A percentile compares a stretch with the other conserved stretches of the same genome.
Evolutionary conservation across 805 yeast genomes (phyloP).

Genomic region (Zygoascus biomembranicola): DNA sequence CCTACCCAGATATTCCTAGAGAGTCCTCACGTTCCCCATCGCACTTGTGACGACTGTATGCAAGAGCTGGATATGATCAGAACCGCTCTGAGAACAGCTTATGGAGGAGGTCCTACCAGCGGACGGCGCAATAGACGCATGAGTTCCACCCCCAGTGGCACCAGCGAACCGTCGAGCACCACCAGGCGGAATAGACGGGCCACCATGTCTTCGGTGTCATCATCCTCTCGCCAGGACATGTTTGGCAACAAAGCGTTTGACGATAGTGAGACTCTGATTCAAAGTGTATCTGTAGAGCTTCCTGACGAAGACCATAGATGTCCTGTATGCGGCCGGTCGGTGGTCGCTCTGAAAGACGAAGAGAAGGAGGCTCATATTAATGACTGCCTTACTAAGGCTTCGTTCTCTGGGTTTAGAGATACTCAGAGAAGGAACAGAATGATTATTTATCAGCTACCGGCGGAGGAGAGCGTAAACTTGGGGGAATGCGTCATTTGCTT

Average conservation of each 20-base stretch:
- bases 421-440: conserved; percentile 55
- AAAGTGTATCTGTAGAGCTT: conserved; percentile 11
- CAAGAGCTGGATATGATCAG: conserved; percentile 41
- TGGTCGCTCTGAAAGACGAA: conserved; percentile 22
- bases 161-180: background rate
- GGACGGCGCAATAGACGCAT: background rate
- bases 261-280: conserved; percentile 14
- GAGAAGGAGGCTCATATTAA: conserved; percentile 61
- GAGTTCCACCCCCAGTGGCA: background rate
- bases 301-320: conserved; percentile 28
- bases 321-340: conserved; percentile 31
- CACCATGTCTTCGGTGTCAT: conserved; percentile 1
- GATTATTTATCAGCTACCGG: conserved; percentile 58
- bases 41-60: conserved; percentile 70
- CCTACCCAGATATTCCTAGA: conserved; percentile 42
- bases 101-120: conserved; percentile 1
- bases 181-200: background rate
- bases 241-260: background rate
- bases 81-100: conserved; percentile 14
- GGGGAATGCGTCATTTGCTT: conserved; percentile 91
- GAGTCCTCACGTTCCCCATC: conserved; percentile 47
- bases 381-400: conserved; percentile 51
- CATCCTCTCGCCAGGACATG: background rate
- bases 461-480: conserved; percentile 22
- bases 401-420: conserved; percentile 48